Percentiles rank a stretch among this genome's conserved stretches.
Conservation (phyloP, 192 early-diverging fungal genomes). For the Coemansia guatemalensis region DNA sequence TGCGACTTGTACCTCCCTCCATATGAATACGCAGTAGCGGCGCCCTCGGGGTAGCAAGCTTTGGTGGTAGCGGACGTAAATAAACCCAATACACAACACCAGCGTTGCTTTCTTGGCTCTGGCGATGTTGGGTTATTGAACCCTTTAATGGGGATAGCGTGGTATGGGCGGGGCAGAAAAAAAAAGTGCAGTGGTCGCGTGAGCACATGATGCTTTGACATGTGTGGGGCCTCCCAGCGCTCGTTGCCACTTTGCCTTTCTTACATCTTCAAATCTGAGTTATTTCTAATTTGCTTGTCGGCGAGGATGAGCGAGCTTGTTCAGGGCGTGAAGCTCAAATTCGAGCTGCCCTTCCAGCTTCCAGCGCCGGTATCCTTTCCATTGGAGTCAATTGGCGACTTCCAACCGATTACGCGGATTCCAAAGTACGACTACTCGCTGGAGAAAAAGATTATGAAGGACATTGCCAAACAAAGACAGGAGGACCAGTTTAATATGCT, state of each 20-base stretch:
- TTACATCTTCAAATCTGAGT: background rate
- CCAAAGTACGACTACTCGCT: conserved; percentile 57
- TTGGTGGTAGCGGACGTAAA: too few species aligned
- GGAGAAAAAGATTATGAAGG: conserved; percentile 53
- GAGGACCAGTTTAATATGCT: conserved; percentile 48
- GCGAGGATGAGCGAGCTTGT: conserved; percentile 40
- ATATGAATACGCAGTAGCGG: background rate
- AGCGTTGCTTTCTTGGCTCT: too few species aligned
- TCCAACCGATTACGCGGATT: conserved; percentile 44
- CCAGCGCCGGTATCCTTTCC: conserved; percentile 52
- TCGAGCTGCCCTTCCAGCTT: conserved; percentile 48
- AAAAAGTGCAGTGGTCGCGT: too few species aligned
- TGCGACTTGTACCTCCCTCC: background rate
- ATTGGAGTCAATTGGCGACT: conserved; percentile 54
- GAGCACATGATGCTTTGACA: background rate
- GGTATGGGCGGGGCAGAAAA: too few species aligned
- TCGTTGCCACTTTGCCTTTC: background rate
- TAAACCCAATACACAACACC: too few species aligned
- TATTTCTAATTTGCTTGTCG: background rate
- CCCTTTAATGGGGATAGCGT: too few species aligned
- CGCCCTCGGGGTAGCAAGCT: background rate
- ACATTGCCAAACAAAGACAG: conserved; percentile 50
- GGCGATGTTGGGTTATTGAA: too few species aligned
- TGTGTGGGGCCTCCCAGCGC: background rate
- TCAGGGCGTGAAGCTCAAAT: conserved; percentile 51